A percentile compares a stretch with the other conserved stretches of the same genome.
These are phyloP conservation scores for Didymella sp. DNA, from an alignment of 2,329 filamentous ascomycete genomes.

Conservation along the genomic window DNA sequence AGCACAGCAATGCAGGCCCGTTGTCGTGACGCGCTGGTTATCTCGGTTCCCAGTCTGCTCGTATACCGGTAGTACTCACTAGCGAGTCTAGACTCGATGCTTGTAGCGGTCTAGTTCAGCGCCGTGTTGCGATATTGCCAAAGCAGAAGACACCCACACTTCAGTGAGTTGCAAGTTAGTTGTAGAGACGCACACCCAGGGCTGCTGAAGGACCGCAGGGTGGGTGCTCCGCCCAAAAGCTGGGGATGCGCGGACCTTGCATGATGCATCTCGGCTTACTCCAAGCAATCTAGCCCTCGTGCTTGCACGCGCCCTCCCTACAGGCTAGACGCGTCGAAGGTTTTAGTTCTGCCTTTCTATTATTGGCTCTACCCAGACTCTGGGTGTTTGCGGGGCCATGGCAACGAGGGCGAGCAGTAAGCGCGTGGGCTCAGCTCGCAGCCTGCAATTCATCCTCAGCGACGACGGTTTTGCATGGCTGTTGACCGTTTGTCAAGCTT, in stretches of 20 bases:
- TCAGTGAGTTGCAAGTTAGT: too few species aligned
- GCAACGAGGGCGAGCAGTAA: slow-evolving; percentile 4
- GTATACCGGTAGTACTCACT: too few species aligned
- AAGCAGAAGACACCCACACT: background rate
- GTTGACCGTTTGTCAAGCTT: background rate
- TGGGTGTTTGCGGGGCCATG: slow-evolving; percentile 2
- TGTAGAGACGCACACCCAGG: background rate
- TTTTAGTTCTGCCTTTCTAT: slow-evolving; percentile 5
- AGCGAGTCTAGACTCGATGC: background rate
- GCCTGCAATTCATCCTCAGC: background rate
- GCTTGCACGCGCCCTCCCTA: slow-evolving; percentile 19
- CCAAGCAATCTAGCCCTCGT: slow-evolving; percentile 27
- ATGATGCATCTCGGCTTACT: slow-evolving; percentile 14
- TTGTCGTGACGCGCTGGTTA: background rate
- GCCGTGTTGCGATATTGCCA: background rate
- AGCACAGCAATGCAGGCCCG: background rate
- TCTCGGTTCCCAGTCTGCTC: background rate
- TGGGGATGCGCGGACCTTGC: slow-evolving; percentile 19
- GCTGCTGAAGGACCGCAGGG: background rate
- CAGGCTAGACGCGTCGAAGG: slow-evolving; percentile 21
- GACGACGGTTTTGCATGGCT: background rate
- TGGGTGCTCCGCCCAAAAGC: slow-evolving; percentile 8
- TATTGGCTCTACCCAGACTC: slow-evolving; percentile 2
- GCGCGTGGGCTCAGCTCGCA: background rate
- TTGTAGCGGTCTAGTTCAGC: background rate